Percentiles rank a stretch among this genome's conserved stretches.
Evolutionary conservation across 139 green algal species (phyloP).

Genomic region (Chlamydomonas incerta): DNA sequence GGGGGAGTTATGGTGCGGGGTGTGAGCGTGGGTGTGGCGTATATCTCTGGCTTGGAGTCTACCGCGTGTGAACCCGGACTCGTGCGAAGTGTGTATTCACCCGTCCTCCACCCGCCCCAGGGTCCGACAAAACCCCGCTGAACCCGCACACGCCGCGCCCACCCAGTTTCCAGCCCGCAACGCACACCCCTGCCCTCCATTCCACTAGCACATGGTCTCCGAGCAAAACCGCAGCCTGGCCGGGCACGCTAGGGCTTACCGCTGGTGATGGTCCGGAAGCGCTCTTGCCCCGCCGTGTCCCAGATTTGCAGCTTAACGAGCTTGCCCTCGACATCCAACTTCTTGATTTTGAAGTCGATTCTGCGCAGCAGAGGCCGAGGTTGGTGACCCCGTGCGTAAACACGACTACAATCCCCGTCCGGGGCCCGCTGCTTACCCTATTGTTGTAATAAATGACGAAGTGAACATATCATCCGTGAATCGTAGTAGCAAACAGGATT

Average conservation of each 20-base stretch:
- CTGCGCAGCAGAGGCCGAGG: constrained; percentile 49
- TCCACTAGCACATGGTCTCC: no score
- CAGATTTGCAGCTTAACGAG: constrained; percentile 98
- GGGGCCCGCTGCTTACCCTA: constrained; percentile 77
- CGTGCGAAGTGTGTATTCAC: no score
- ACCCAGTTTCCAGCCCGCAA: no score
- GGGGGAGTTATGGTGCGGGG: no score
- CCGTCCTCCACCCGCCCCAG: no score
- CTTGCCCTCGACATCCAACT: constrained; percentile 93
- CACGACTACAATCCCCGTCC: not conserved
- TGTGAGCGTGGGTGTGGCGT: no score
- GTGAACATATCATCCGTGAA: constrained; percentile 98
- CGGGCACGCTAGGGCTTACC: constrained; percentile 61
- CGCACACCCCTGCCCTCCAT: no score
- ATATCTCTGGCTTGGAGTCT: no score
- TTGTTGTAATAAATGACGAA: constrained; percentile 98
- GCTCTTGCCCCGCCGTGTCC: constrained; percentile 98
- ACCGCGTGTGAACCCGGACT: no score
- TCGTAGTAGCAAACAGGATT: constrained; percentile 95
- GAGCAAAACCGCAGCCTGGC: no score
- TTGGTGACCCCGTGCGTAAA: not conserved
- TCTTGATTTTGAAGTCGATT: constrained; percentile 99
- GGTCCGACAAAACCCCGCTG: no score
- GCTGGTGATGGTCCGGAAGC: constrained; percentile 97
- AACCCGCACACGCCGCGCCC: no score